phyloP scores from a whole-genome alignment of 2,329 filamentous ascomycete genomes.

The Davidsoniella australis region DNA sequence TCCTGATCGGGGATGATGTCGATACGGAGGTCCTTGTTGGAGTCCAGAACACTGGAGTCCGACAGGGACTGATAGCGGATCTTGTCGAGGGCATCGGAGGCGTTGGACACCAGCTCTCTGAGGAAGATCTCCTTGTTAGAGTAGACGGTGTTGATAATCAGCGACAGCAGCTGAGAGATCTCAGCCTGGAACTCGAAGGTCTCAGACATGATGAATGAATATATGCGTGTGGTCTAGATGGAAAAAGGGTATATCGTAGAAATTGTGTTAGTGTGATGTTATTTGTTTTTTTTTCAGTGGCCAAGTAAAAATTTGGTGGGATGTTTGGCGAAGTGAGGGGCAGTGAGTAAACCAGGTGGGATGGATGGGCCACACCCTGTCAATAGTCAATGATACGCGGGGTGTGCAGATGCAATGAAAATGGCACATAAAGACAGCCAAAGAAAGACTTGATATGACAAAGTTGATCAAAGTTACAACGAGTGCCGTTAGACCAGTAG shows the following conservation, averaged over 20 bases:
- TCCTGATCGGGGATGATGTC: conserved; percentile 98
- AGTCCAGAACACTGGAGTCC: conserved; percentile 92
- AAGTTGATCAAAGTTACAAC: too few species aligned
- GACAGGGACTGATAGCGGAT: conserved; percentile 97
- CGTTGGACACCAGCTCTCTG: conserved; percentile 95
- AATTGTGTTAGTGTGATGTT: not conserved
- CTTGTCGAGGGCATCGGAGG: conserved; percentile 98
- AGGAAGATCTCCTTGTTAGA: conserved; percentile 99
- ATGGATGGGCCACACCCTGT: conserved; percentile 6
- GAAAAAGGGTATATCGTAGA: conserved; percentile 8
- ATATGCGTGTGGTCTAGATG: conserved; percentile 1
- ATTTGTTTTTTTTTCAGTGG: not conserved
- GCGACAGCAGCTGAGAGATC: conserved; percentile 98
- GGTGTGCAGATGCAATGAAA: not conserved
- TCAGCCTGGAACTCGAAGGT: conserved; percentile 99
- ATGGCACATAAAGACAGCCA: too few species aligned
- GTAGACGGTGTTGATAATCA: conserved; percentile 99
- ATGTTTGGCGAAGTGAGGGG: conserved; percentile 5
- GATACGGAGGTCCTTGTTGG: conserved; percentile 94
- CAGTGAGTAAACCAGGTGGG: conserved; percentile 1
- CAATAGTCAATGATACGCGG: not conserved
- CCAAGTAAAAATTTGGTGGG: not conserved
- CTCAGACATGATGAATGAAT: conserved; percentile 30
- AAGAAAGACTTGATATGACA: not conserved
- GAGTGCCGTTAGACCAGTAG: too few species aligned